Conservation (phyloP, 805 yeast species). For the Candida incommunis region DNA sequence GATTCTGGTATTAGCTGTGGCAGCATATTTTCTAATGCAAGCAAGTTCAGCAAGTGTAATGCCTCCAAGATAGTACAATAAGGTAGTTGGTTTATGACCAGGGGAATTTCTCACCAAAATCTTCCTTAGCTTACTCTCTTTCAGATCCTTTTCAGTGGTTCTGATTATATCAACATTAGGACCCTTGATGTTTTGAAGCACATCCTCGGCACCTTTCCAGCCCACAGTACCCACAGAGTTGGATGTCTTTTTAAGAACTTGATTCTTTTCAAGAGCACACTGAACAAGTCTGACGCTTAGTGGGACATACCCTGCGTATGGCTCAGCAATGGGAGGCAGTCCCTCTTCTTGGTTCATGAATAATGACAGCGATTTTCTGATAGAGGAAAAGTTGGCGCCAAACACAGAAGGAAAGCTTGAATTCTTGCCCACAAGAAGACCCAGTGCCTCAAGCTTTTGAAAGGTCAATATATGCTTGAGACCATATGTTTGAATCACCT, state of each 20-base stretch:
- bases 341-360: conserved; percentile 21
- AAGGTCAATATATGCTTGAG: conserved; percentile 33
- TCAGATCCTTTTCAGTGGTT: conserved; percentile 10
- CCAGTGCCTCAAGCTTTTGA: conserved; percentile 33
- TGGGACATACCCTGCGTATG: conserved; percentile 72
- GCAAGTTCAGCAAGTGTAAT: conserved; percentile 74
- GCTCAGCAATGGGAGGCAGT: conserved; percentile 14
- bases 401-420: conserved; percentile 12
- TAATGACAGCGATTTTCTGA: conserved; percentile 26
- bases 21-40: background rate
- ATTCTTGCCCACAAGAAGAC: conserved; percentile 27
- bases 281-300: conserved; percentile 56
- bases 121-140: conserved; percentile 21
- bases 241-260: conserved; percentile 5
- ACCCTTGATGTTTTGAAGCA: conserved; percentile 24
- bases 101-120: conserved; percentile 19
- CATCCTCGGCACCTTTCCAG: conserved; percentile 29
- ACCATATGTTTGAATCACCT: conserved; percentile 53
- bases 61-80: conserved; percentile 68
- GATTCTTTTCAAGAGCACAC: conserved; percentile 39
- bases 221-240: conserved; percentile 10
- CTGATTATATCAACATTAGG: conserved; percentile 20
- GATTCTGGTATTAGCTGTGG: conserved; percentile 22
- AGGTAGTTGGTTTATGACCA: conserved; percentile 19
- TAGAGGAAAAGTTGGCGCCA: conserved; percentile 26